Percentiles rank a stretch among this genome's conserved stretches.
phyloP scores from a whole-genome alignment of 202 grass and related monocot species.

The Setaria italica region DNA sequence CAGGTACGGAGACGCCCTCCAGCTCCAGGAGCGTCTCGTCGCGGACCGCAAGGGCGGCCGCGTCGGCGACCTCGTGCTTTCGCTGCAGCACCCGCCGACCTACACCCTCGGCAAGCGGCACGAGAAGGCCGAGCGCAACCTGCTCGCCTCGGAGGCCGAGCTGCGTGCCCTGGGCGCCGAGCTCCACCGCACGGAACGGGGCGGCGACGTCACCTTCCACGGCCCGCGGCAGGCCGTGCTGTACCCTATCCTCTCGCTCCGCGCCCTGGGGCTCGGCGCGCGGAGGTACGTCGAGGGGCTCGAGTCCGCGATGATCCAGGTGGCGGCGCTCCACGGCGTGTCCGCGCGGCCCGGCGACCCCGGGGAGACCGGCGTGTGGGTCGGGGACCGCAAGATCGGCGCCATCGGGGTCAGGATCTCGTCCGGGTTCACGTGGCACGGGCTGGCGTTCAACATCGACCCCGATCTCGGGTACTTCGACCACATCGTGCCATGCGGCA shows the following conservation, averaged over 20 bases:
- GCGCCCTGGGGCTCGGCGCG: slow-evolving; percentile 68
- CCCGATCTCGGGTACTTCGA: slow-evolving; percentile 73
- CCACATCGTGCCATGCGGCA: slow-evolving; percentile 85
- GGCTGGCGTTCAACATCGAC: slow-evolving; percentile 83
- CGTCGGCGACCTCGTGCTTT: slow-evolving; percentile 66
- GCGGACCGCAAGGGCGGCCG: slow-evolving; percentile 62
- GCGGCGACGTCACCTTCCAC: slow-evolving; percentile 93
- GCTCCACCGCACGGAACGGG: slow-evolving; percentile 72
- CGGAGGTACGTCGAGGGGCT: slow-evolving; percentile 87
- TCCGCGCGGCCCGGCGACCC: slow-evolving; percentile 55
- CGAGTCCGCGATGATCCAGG: slow-evolving; percentile 80
- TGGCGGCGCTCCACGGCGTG: slow-evolving; percentile 74
- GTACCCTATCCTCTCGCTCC: slow-evolving; percentile 79
- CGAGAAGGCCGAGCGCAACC: slow-evolving; percentile 70
- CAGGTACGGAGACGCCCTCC: slow-evolving; percentile 78
- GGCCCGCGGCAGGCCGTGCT: slow-evolving; percentile 84
- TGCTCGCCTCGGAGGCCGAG: slow-evolving; percentile 57
- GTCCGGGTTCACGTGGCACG: slow-evolving; percentile 79
- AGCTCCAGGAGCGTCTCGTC: slow-evolving; percentile 83
- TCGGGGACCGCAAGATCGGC: slow-evolving; percentile 87
- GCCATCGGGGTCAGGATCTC: slow-evolving; percentile 92
- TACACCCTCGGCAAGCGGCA: slow-evolving; percentile 82
- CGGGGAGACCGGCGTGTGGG: slow-evolving; percentile 85
- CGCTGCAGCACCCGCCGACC: slow-evolving; percentile 82
- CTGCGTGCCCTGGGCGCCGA: slow-evolving; percentile 75